Evolutionary conservation across 2,329 filamentous ascomycete species (phyloP).

Genomic region (Colletotrichum orchidophilum): DNA sequence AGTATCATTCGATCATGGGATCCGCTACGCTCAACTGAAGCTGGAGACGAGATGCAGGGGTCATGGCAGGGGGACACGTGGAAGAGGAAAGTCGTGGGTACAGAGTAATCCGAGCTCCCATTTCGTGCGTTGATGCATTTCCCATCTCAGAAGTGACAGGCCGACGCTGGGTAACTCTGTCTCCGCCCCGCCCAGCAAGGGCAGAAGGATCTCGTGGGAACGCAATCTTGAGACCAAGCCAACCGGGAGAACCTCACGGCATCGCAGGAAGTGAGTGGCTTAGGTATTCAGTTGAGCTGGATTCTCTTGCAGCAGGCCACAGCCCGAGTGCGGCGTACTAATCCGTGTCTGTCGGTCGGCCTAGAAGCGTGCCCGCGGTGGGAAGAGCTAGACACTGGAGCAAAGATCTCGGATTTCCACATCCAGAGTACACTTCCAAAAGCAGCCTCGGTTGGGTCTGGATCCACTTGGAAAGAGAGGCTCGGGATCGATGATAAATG

Average conservation of each 20-base stretch:
- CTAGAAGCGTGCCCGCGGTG: not conserved
- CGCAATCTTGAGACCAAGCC: conserved; percentile 15
- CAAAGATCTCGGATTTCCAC: not conserved
- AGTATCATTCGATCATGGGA: conserved; percentile 9
- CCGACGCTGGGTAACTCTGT: not conserved
- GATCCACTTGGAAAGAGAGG: conserved; percentile 19
- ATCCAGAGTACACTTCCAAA: not conserved
- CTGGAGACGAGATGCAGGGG: conserved; percentile 10
- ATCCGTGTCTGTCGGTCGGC: not conserved
- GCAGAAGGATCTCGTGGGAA: conserved; percentile 19
- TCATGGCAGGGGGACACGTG: conserved; percentile 6
- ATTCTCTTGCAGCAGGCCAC: not conserved
- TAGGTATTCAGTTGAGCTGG: not conserved
- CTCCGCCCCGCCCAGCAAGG: conserved; percentile 11
- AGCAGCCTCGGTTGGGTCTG: not conserved
- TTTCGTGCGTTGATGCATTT: conserved; percentile 15
- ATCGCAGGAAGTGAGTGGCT: conserved; percentile 16
- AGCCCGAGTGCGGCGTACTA: not conserved
- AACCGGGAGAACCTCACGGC: not conserved
- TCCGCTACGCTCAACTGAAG: conserved; percentile 7
- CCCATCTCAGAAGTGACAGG: conserved; percentile 11
- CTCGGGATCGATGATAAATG: conserved; percentile 19
- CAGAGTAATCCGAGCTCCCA: conserved; percentile 6
- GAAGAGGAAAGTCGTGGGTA: not conserved
- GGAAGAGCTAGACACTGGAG: not conserved